Conservation (phyloP, 352 stramenopile species). For the Blastocystis sp. region DNA sequence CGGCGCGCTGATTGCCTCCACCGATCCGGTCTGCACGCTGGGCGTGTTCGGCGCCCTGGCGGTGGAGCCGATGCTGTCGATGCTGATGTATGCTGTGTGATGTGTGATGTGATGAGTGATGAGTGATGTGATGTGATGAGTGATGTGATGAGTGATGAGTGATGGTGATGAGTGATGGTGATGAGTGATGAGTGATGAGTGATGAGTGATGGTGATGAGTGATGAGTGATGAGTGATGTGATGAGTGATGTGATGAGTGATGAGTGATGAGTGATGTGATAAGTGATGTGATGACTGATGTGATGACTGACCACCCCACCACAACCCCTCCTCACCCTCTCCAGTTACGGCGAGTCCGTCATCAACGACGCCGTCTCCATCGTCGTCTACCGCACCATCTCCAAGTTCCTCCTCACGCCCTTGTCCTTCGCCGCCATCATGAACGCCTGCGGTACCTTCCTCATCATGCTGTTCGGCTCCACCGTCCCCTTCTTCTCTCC, state of each 20-base stretch:
- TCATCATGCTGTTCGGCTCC: constrained; percentile 80
- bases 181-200: too few species aligned
- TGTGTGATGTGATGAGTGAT: too few species aligned
- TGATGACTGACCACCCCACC: too few species aligned
- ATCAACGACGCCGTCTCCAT: constrained; percentile 86
- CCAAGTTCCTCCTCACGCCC: constrained; percentile 82
- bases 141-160: too few species aligned
- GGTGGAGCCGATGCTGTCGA: constrained; percentile 80
- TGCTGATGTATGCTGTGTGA: constrained; percentile 76
- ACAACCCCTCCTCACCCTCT: too few species aligned
- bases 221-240: not conserved
- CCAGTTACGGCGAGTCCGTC: constrained; percentile 80
- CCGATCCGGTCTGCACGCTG: constrained; percentile 71
- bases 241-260: too few species aligned
- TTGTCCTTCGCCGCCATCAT: constrained; percentile 78
- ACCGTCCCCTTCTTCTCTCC: constrained; percentile 73
- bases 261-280: too few species aligned
- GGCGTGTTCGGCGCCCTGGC: constrained; percentile 57
- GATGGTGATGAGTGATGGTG: too few species aligned
- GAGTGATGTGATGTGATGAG: too few species aligned
- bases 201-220: not conserved
- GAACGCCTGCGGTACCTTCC: constrained; percentile 80
- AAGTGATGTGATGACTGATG: too few species aligned
- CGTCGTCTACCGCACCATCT: constrained; percentile 83
- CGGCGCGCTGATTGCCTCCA: constrained; percentile 81